Evolutionary conservation across 164 flowering plant species (phyloP), one percentile per base, ranked within the genome.

Genomic region (Tetracentron sinense): DNA sequence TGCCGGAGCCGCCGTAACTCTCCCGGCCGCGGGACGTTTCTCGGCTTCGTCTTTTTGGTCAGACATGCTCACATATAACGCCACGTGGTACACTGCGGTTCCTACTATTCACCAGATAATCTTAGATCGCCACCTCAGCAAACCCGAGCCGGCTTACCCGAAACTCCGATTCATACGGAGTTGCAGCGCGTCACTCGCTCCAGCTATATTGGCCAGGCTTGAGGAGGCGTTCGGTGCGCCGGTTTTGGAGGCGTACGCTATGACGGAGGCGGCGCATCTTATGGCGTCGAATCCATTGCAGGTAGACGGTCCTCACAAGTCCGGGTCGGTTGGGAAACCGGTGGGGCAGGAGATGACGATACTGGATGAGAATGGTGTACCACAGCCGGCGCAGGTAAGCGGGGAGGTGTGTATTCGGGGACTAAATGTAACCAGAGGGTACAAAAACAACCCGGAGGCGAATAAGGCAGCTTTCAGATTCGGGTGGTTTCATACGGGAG

Each of bases 401-500:
- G 98, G 98, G 0, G 97, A 94, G 79, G 96, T 94, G 47, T 94
- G 98, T 58, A 81, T 91, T 3, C 74, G 97, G 61, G 98, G 98
- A 8, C 75, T 77, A 0, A 94, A 91, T 56, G 96, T 89, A 46
- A 91, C 97, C 0, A 85, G 69, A 44, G 98, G 97, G n/a, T 94
- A 94, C 63, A 89, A 85, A 68, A 82, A 89, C 51, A 94, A 94
- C 65, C 90, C 90, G 0, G 96, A 84, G 42, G 98, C 95, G 0
- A 94, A 94, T 63, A 76, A 82, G 54, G 74, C 83, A 1, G 83
- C 84, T 4, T 90, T 82, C 60, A 70, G 65, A 54, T 85, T 85
- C 55, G 93, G 93, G 12, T 94, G 98, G 98, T 94, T 94, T 60
- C 97, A 89, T 54, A 94, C 97, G 0, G 97, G 98, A 4, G 98